Evolutionary conservation across 2,329 filamentous ascomycete genomes (phyloP).

Genomic region (Alternaria longipes): DNA sequence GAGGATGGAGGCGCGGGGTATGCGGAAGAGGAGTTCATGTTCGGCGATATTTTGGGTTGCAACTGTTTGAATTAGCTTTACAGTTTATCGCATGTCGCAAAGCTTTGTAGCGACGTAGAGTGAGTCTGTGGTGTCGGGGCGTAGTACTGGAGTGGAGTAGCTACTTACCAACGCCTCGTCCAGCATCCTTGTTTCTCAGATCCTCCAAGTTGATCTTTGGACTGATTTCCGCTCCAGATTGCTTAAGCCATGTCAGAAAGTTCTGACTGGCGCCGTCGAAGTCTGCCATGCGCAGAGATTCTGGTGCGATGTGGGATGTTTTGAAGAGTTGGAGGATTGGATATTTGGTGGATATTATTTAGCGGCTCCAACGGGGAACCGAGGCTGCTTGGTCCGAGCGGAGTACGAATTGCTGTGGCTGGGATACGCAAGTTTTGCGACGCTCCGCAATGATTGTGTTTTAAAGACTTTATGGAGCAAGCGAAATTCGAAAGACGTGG

Average conservation of each 20-base stretch:
- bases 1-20: conserved; percentile 77
- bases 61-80: conserved; percentile 60
- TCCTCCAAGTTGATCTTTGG: conserved; percentile 67
- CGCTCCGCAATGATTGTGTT: neutral
- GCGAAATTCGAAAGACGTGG: neutral
- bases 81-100: neutral
- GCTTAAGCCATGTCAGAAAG: conserved; percentile 67
- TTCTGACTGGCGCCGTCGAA: conserved; percentile 57
- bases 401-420: conserved; percentile 9
- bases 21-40: conserved; percentile 81
- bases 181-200: conserved; percentile 64
- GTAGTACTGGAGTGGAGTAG: conserved; percentile 1
- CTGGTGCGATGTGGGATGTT: conserved; percentile 24
- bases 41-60: conserved; percentile 73
- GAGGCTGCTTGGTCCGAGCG: conserved; percentile 32
- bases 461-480: neutral
- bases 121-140: neutral
- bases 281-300: conserved; percentile 34
- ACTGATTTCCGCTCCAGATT: conserved; percentile 63
- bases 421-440: conserved; percentile 7
- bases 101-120: neutral
- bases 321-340: conserved; percentile 27
- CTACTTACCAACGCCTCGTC: conserved; percentile 71
- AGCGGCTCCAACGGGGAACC: conserved; percentile 25
- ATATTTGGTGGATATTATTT: conserved; percentile 30